These are phyloP conservation scores for Brassica rapa DNA, from an alignment of 345 rosid genomes.

Conservation along the genomic window DNA sequence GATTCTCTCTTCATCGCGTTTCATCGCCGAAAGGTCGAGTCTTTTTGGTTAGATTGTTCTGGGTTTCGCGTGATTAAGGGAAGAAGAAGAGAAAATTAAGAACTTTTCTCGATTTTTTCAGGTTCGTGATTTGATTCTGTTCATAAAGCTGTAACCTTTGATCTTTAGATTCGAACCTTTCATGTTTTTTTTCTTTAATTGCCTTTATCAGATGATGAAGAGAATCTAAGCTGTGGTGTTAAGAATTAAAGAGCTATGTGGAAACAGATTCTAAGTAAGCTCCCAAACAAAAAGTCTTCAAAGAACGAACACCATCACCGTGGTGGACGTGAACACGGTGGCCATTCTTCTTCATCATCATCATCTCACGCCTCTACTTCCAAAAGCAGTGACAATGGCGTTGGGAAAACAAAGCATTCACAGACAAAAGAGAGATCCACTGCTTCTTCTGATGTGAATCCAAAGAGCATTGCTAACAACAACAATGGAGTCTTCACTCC, in stretches of 20 bases:
- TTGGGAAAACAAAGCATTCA: slow-evolving; percentile 19
- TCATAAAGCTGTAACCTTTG: slow-evolving; percentile 21
- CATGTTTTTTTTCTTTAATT: background rate
- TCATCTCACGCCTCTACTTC: slow-evolving; percentile 46
- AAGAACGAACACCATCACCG: slow-evolving; percentile 53
- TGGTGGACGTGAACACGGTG: slow-evolving; percentile 53
- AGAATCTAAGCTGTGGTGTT: slow-evolving; percentile 31
- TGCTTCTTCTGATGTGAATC: slow-evolving; percentile 41
- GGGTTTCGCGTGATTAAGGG: slow-evolving; percentile 19
- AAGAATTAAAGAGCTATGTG: slow-evolving; percentile 51
- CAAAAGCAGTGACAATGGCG: slow-evolving; percentile 45
- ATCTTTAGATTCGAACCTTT: slow-evolving; percentile 31
- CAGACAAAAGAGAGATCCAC: slow-evolving; percentile 35
- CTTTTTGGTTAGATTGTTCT: slow-evolving; percentile 3
- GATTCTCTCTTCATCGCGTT: slow-evolving; percentile 23
- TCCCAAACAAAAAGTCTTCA: slow-evolving; percentile 80
- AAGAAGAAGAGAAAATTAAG: slow-evolving; percentile 19
- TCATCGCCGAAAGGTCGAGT: slow-evolving; percentile 28
- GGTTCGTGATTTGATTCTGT: slow-evolving; percentile 34
- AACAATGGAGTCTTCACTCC: slow-evolving; percentile 41
- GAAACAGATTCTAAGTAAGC: slow-evolving; percentile 78
- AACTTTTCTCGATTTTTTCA: slow-evolving; percentile 27
- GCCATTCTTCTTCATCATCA: slow-evolving; percentile 42
- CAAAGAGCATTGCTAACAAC: slow-evolving; percentile 46
- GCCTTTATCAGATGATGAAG: slow-evolving; percentile 20